phyloP scores from a whole-genome alignment of 345 rosid species.

The Bruguiera parviflora region DNA sequence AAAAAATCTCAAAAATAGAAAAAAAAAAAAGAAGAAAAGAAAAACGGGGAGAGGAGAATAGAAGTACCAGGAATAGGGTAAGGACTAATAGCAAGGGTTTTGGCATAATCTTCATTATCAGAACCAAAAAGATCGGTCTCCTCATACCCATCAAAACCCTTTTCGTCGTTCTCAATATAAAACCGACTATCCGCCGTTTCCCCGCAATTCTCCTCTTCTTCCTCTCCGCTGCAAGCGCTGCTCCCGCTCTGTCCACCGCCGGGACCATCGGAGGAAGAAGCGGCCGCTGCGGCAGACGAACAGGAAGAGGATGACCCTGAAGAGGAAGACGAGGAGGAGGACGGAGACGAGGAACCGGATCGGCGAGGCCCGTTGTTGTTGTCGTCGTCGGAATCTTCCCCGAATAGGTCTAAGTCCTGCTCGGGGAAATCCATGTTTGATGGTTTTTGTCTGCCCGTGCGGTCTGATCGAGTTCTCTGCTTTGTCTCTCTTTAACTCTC shows the following conservation, averaged over 20 bases:
- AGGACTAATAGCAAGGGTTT: constrained; percentile 61
- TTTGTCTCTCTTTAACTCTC: too few species aligned
- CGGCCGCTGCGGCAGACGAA: constrained; percentile 3
- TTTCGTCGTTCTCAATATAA: constrained; percentile 10
- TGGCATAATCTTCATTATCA: constrained; percentile 82
- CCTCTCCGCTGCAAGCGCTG: constrained; percentile 37
- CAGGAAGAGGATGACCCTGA: constrained; percentile 34
- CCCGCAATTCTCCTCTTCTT: constrained; percentile 36
- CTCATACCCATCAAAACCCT: constrained; percentile 17
- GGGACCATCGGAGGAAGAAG: constrained; percentile 24
- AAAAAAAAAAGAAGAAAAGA: too few species aligned
- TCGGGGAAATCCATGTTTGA: constrained; percentile 11
- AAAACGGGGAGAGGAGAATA: not conserved
- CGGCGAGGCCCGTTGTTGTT: constrained; percentile 31
- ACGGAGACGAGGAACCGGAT: constrained; percentile 51
- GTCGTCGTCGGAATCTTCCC: constrained; percentile 15
- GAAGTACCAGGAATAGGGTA: constrained; percentile 66
- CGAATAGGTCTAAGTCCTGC: constrained; percentile 18
- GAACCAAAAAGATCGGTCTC: constrained; percentile 80
- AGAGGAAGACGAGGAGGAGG: constrained; percentile 42
- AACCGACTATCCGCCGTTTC: constrained; percentile 34
- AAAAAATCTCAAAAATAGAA: not conserved
- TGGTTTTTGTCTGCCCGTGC: too few species aligned
- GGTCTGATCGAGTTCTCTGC: too few species aligned
- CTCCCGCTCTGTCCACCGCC: constrained; percentile 22